phyloP scores from a whole-genome alignment of 169 alveolate genomes.

The Plasmodium knowlesi region DNA sequence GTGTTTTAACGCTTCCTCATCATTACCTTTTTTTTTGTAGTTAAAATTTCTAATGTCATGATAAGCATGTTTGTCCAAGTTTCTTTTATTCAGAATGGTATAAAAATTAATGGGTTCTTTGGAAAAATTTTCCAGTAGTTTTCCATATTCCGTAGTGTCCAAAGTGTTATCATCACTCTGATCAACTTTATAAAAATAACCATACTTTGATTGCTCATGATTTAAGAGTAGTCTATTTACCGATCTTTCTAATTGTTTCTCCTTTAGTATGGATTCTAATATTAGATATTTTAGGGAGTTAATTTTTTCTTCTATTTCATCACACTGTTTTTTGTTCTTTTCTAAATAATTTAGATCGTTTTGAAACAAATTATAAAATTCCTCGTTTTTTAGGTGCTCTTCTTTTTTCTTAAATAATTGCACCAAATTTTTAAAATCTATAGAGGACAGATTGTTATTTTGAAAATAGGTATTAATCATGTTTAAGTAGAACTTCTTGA shows the following conservation, averaged over 20 bases:
- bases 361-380: conserved; percentile 43
- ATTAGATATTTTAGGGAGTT: conserved; percentile 48
- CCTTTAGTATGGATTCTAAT: conserved; percentile 62
- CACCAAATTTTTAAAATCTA: conserved; percentile 38
- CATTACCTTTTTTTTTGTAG: conserved; percentile 28
- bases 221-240: conserved; percentile 55
- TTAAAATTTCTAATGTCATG: conserved; percentile 71
- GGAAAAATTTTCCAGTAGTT: conserved; percentile 60
- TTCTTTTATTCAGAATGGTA: conserved; percentile 55
- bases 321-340: conserved; percentile 58
- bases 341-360: conserved; percentile 62
- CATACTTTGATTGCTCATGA: conserved; percentile 69
- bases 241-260: conserved; percentile 66
- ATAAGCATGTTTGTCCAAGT: conserved; percentile 63
- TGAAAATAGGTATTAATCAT: conserved; percentile 33
- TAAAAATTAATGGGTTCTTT: conserved; percentile 60
- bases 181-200: conserved; percentile 54
- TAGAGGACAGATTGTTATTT: conserved; percentile 7
- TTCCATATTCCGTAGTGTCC: conserved; percentile 71
- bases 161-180: conserved; percentile 58
- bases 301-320: conserved; percentile 62
- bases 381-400: conserved; percentile 40
- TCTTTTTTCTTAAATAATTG: conserved; percentile 60
- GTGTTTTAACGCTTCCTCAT: conserved; percentile 7
- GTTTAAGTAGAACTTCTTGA: conserved; percentile 23